phyloP scores from a whole-genome alignment of 106 monocot species.

The Acorus gramineus region DNA sequence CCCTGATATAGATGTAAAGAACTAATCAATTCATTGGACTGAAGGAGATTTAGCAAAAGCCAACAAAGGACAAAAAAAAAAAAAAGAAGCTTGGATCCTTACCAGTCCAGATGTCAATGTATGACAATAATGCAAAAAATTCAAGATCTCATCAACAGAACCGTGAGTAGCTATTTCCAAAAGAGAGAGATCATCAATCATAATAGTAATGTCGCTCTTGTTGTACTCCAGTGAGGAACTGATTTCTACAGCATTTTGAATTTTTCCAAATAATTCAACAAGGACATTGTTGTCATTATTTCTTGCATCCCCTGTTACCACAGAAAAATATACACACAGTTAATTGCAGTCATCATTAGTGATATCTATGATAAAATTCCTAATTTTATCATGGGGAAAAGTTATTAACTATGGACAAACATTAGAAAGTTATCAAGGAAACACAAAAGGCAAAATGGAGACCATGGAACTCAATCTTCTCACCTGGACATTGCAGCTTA shows the following conservation, averaged over 20 bases:
- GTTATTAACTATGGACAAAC: too few species aligned
- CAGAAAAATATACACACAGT: not conserved
- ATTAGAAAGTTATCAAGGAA: too few species aligned
- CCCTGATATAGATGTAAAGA: conserved; percentile 26
- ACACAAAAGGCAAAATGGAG: not conserved
- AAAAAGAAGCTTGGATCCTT: conserved; percentile 7
- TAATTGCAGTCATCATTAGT: not conserved
- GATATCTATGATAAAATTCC: too few species aligned
- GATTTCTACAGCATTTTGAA: conserved; percentile 37
- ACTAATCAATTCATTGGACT: not conserved
- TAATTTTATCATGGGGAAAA: too few species aligned
- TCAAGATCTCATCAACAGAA: conserved; percentile 47
- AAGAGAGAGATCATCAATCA: conserved; percentile 85
- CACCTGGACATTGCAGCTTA: conserved; percentile 39
- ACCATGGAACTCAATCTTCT: not conserved
- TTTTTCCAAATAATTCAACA: conserved; percentile 36
- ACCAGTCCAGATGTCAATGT: conserved; percentile 55
- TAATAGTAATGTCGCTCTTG: conserved; percentile 22
- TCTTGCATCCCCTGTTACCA: conserved; percentile 16
- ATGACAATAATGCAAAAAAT: conserved; percentile 74
- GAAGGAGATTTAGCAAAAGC: not conserved
- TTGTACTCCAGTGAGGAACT: conserved; percentile 12
- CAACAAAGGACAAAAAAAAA: not conserved
- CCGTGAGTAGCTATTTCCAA: conserved; percentile 71
- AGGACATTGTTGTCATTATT: conserved; percentile 28